phyloP scores from a whole-genome alignment of 2,329 filamentous ascomycete genomes.

The Fusarium vanettenii region DNA sequence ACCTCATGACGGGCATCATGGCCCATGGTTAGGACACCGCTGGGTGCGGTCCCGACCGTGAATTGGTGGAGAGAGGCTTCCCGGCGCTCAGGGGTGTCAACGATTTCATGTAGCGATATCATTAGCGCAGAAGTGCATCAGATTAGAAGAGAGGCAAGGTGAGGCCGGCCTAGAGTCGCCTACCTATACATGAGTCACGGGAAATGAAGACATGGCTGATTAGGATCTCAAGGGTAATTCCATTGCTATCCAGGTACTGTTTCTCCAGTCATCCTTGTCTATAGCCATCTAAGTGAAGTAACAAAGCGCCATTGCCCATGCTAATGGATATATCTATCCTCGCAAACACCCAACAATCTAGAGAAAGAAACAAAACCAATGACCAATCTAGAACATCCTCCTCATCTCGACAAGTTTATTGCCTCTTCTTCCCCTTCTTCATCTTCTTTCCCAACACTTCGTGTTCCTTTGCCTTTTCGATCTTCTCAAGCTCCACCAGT shows the following conservation, averaged over 20 bases:
- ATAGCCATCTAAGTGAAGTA: neutral
- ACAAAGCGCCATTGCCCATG: neutral
- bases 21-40: slow-evolving; percentile 24
- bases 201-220: slow-evolving; percentile 18
- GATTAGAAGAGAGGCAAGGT: neutral
- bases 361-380: neutral
- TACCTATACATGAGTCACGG: slow-evolving; percentile 12
- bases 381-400: neutral
- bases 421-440: neutral
- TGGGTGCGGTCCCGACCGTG: neutral
- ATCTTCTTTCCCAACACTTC: no score
- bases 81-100: neutral
- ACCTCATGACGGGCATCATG: slow-evolving; percentile 65
- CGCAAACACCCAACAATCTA: neutral
- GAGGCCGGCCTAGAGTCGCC: neutral
- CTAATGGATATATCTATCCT: neutral
- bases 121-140: neutral
- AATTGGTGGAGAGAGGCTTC: neutral
- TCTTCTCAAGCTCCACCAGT: neutral
- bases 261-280: neutral
- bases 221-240: neutral
- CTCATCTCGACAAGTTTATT: neutral
- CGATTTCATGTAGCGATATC: neutral
- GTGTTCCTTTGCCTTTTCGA: neutral
- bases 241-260: neutral